phyloP scores from a whole-genome alignment of 1,284 basidiomycete species.

The Irpex lacteus region DNA sequence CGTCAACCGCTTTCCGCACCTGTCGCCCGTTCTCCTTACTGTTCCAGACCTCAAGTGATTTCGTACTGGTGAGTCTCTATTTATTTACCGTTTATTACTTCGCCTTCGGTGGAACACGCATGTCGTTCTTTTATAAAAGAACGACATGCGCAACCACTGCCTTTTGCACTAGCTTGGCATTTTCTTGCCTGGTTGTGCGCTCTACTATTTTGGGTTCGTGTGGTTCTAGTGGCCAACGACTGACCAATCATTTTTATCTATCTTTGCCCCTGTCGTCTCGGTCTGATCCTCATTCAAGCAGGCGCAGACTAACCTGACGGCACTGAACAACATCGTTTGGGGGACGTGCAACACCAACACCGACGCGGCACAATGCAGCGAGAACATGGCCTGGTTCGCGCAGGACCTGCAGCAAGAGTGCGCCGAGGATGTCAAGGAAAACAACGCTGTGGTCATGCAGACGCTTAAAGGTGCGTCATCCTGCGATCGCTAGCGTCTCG shows the following conservation, averaged over 20 bases:
- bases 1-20: slow-evolving; percentile 51
- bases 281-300: slow-evolving; percentile 29
- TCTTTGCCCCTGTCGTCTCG: background rate
- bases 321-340: slow-evolving; percentile 69
- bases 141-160: background rate
- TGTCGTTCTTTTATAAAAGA: background rate
- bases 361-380: slow-evolving; percentile 44
- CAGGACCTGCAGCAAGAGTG: slow-evolving; percentile 46
- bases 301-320: slow-evolving; percentile 61
- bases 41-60: slow-evolving; percentile 52
- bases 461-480: slow-evolving; percentile 50
- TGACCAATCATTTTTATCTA: background rate
- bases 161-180: background rate
- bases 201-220: background rate
- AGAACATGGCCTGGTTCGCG: slow-evolving; percentile 64
- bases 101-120: background rate
- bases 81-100: slow-evolving; percentile 9
- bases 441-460: slow-evolving; percentile 46
- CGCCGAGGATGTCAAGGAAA: slow-evolving; percentile 45
- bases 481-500: background rate
- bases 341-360: slow-evolving; percentile 71
- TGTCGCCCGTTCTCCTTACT: slow-evolving; percentile 80
- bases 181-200: background rate
- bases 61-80: slow-evolving; percentile 47
- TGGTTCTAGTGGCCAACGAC: background rate